phyloP scores from a whole-genome alignment of 1,139 yeast genomes.

The Pichia terricola region DNA sequence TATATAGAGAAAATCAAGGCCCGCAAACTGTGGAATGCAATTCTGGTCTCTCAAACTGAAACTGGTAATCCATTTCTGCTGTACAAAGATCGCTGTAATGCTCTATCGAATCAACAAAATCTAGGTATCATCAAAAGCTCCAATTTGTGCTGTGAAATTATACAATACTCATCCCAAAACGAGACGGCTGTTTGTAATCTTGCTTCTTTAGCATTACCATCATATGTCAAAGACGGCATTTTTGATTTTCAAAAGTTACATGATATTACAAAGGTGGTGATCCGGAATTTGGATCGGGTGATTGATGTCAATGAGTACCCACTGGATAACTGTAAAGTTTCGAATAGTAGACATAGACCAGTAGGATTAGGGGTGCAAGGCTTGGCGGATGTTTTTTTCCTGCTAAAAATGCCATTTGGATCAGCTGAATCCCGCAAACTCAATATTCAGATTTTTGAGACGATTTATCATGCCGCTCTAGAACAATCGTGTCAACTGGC shows the following conservation, averaged over 20 bases:
- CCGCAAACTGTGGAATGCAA: slow-evolving; percentile 44
- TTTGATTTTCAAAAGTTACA: slow-evolving; percentile 43
- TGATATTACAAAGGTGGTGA: slow-evolving; percentile 39
- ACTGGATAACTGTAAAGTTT: slow-evolving; percentile 37
- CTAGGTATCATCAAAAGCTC: slow-evolving; percentile 49
- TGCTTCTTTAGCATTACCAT: slow-evolving; percentile 44
- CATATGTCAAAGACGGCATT: slow-evolving; percentile 33
- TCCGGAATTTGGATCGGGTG: slow-evolving; percentile 41
- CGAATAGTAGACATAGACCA: slow-evolving; percentile 47
- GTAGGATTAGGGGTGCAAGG: slow-evolving; percentile 56
- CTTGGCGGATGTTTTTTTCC: slow-evolving; percentile 47
- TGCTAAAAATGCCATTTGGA: slow-evolving; percentile 43
- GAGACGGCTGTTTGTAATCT: slow-evolving; percentile 52
- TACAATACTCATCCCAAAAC: slow-evolving; percentile 44
- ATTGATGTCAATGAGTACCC: slow-evolving; percentile 48
- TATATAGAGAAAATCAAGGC: slow-evolving; percentile 36
- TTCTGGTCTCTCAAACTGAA: slow-evolving; percentile 47
- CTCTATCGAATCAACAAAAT: slow-evolving; percentile 45
- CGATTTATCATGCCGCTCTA: slow-evolving; percentile 49
- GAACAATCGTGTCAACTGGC: slow-evolving; percentile 49
- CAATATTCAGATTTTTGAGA: slow-evolving; percentile 46
- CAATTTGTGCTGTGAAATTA: slow-evolving; percentile 49
- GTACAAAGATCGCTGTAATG: slow-evolving; percentile 48
- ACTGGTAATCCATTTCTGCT: slow-evolving; percentile 54
- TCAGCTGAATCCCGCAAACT: slow-evolving; percentile 42